These are phyloP conservation scores for Globisporangium cylindrosporum DNA, from an alignment of 352 stramenopile genomes.

Conservation along the genomic window DNA sequence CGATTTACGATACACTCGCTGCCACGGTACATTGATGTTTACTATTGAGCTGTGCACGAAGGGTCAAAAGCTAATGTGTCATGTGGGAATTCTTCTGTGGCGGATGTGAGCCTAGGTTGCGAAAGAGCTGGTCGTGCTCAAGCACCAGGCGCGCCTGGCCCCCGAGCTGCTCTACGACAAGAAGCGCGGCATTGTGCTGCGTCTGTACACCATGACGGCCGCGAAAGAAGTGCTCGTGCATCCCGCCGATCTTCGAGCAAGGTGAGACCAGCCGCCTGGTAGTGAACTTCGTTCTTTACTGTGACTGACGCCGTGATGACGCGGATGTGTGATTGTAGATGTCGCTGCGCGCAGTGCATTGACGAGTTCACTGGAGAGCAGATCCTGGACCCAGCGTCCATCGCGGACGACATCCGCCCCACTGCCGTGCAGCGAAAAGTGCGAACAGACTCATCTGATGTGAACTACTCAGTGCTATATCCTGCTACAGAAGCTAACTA, in stretches of 20 bases:
- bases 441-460: neutral
- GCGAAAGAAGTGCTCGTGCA: constrained; percentile 78
- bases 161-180: constrained; percentile 81
- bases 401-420: constrained; percentile 77
- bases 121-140: constrained; percentile 76
- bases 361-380: constrained; percentile 85
- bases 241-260: constrained; percentile 66
- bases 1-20: constrained; percentile 71
- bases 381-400: constrained; percentile 69
- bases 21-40: constrained; percentile 33
- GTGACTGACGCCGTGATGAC: neutral
- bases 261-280: constrained; percentile 26
- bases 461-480: neutral
- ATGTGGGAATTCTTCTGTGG: too few species aligned
- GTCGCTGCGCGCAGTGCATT: constrained; percentile 82
- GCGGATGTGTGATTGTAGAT: constrained; percentile 28
- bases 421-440: constrained; percentile 85
- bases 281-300: neutral
- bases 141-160: constrained; percentile 61
- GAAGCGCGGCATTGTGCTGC: constrained; percentile 76
- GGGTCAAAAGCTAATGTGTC: neutral
- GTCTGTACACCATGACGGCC: constrained; percentile 62
- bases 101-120: constrained; percentile 41
- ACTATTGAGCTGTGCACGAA: neutral
- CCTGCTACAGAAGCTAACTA: neutral